Percentiles rank a stretch among this genome's conserved stretches.
Conservation (phyloP, 768 basidiomycete genomes). For the Leccinum longicurvipes region DNA sequence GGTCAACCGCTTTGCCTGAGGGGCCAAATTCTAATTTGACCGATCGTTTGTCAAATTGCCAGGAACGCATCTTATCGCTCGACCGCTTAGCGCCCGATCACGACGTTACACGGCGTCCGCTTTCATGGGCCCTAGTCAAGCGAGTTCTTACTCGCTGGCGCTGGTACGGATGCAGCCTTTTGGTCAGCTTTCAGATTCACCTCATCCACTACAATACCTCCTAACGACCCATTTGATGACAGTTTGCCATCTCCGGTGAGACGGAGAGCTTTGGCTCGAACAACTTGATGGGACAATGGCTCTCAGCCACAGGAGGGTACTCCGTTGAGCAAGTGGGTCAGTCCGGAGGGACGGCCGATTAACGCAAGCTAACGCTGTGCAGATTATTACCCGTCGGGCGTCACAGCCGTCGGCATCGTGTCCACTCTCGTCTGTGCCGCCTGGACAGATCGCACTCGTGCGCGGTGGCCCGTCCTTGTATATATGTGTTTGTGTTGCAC, state of each 20-base stretch:
- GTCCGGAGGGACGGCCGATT: slow-evolving; percentile 4
- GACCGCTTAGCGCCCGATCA: slow-evolving; percentile 42
- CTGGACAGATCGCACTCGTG: slow-evolving; percentile 57
- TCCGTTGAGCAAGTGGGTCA: slow-evolving; percentile 60
- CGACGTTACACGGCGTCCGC: slow-evolving; percentile 39
- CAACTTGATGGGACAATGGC: slow-evolving; percentile 72
- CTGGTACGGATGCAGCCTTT: slow-evolving; percentile 64
- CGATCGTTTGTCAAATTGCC: not conserved
- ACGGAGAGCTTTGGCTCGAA: slow-evolving; percentile 68
- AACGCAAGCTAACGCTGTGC: slow-evolving; percentile 9
- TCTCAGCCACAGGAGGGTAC: slow-evolving; percentile 58
- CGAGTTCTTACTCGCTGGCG: slow-evolving; percentile 59
- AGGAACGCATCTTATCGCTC: slow-evolving; percentile 56
- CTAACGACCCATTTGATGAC: not conserved
- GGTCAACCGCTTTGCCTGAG: slow-evolving; percentile 32
- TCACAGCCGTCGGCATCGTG: slow-evolving; percentile 61
- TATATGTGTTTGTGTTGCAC: slow-evolving; percentile 59
- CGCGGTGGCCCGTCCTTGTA: slow-evolving; percentile 63
- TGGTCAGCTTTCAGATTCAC: slow-evolving; percentile 37
- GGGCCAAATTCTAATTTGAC: not conserved
- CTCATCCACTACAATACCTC: not conserved
- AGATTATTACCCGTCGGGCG: slow-evolving; percentile 61
- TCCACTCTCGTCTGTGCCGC: slow-evolving; percentile 61
- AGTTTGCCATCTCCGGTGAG: slow-evolving; percentile 68
- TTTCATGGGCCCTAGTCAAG: slow-evolving; percentile 46